A percentile compares a stretch with the other conserved stretches of the same genome.
These are phyloP conservation scores for Sclerotinia glacialis DNA, from an alignment of 2,329 filamentous ascomycete genomes.

Conservation along the genomic window DNA sequence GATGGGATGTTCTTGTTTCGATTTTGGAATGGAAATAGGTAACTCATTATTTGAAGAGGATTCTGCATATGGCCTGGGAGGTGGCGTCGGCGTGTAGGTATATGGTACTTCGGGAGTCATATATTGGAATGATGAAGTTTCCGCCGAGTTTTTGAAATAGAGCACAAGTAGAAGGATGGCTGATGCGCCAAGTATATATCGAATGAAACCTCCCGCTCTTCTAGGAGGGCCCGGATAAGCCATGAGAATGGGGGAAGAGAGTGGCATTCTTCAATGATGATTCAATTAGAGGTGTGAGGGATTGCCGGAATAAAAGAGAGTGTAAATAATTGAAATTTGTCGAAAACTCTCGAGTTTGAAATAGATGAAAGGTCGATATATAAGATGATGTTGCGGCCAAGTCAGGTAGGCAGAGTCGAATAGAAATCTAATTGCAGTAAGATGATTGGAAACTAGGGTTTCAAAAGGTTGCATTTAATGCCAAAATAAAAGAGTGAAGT, in stretches of 20 bases:
- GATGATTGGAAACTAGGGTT: neutral
- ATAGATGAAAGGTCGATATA: neutral
- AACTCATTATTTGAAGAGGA: neutral
- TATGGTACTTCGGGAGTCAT: neutral
- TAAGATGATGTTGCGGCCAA: neutral
- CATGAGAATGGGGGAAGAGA: constrained; percentile 35
- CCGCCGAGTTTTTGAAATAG: constrained; percentile 24
- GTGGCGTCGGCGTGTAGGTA: neutral
- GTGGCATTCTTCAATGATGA: constrained; percentile 29
- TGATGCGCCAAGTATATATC: constrained; percentile 30
- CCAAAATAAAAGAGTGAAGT: neutral
- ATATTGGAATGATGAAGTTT: constrained; percentile 1
- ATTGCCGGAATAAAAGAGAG: neutral
- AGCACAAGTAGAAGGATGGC: constrained; percentile 25
- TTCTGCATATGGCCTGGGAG: neutral
- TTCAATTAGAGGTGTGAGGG: neutral
- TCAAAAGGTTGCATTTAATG: neutral
- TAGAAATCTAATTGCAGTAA: neutral
- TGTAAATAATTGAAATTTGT: neutral
- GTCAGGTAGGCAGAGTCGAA: neutral
- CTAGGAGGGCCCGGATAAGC: constrained; percentile 35
- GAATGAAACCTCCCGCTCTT: constrained; percentile 31
- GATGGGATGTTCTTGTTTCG: constrained; percentile 43
- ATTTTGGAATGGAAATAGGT: constrained; percentile 4
- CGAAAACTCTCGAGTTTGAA: neutral